Evolutionary conservation across 140 eudicot genomes (phyloP), one percentile per base, ranked within the genome.

Genomic region (Flaveria floridana): DNA sequence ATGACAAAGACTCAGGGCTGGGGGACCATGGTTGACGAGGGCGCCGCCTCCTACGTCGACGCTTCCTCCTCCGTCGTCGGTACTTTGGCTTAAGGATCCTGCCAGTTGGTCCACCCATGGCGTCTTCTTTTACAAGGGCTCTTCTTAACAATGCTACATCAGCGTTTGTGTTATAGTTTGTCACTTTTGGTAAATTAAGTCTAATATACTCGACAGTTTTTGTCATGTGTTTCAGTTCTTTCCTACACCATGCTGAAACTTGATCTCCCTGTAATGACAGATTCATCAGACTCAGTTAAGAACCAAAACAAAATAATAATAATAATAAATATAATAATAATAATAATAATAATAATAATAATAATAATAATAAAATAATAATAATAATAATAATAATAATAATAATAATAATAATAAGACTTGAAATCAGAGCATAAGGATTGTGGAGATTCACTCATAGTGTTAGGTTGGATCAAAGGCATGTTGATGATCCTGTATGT

Each of bases 221-320:
- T 9, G 78, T 50, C 74, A 52, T 63, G 50, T 84, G 80, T 76
- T 72, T 15, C 6, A 84, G 68, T 46, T 78, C 83, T 53, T 74
- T 78, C 66, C 78, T 73, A 73, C 87, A 72, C 21, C 81, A 79
- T 37, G 53, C 23, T 72, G 80, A 81, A 25, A 77, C 80, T 44
- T 57, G 79, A 25, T 81, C 83, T 68, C 76, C 89, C 92, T 89
- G 86, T 70, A 76, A 52, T 11, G 15, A 63, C 10, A 52, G 2
- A 63, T 65, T 67, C 46, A 61, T 73, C 23, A 48, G 7, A 78
- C 30, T 26, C 2, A 61, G 39, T 26, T 7, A 72, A 71, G 37
- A 56, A 21, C 20, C 50, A 16, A 77, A 26, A 23, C 44, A 57
- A 26, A 52, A 66, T 16, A 14, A 58, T 20, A 4, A 16, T 7